Evolutionary conservation across 176 grass and related monocot species (phyloP).

Genomic region (Miscanthus lutarioriparius): DNA sequence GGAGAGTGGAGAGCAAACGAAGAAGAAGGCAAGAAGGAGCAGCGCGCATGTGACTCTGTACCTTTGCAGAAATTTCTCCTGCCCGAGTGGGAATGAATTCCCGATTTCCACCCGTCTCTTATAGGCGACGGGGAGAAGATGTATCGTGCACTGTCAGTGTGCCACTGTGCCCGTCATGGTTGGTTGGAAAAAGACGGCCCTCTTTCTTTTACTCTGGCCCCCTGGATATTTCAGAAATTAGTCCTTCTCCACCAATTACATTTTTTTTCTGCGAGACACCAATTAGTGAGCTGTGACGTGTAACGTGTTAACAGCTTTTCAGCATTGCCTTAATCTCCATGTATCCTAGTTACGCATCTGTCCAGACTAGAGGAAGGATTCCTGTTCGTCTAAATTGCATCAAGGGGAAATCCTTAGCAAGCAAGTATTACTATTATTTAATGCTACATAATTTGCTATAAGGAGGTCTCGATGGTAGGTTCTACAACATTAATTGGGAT

Average conservation of each 20-base stretch:
- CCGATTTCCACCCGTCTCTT: conserved; percentile 5
- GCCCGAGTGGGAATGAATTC: background rate
- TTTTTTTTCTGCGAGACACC: too few relatives aligned
- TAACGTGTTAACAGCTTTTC: background rate
- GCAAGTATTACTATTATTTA: background rate
- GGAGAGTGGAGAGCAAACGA: background rate
- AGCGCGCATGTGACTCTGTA: conserved; percentile 37
- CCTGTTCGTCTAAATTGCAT: background rate
- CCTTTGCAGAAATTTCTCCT: conserved; percentile 16
- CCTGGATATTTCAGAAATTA: background rate
- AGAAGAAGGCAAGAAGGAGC: background rate
- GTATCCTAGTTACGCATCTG: background rate
- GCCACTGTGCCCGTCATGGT: background rate
- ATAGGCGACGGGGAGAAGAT: background rate
- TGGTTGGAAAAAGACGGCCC: background rate
- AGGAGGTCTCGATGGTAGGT: background rate
- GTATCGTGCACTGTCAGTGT: conserved; percentile 1
- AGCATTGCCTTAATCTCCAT: background rate
- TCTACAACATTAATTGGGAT: background rate
- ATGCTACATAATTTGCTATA: background rate
- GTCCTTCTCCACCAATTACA: background rate
- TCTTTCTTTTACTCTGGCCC: background rate
- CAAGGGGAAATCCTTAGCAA: background rate
- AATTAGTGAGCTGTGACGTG: background rate
- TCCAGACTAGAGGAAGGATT: background rate